A percentile compares a stretch with the other conserved stretches of the same genome.
phyloP scores from a whole-genome alignment of 345 rosid species.

The Lepidium sativum region DNA sequence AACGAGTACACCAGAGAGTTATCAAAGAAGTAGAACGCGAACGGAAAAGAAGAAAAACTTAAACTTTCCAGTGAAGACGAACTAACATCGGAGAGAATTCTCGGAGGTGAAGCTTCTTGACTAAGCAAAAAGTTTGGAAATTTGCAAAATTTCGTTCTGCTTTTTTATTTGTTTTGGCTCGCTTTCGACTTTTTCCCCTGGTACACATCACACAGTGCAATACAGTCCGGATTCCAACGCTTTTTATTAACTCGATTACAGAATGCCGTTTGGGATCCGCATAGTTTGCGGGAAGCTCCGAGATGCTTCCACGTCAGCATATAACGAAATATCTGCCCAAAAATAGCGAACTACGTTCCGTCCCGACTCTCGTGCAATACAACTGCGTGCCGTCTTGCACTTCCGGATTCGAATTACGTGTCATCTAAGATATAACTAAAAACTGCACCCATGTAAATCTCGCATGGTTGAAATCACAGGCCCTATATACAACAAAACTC shows the following conservation, averaged over 20 bases:
- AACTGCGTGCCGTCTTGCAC: constrained; percentile 11
- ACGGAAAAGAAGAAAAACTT: neutral
- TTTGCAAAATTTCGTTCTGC: constrained; percentile 6
- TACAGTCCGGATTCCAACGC: constrained; percentile 23
- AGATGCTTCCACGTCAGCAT: constrained; percentile 20
- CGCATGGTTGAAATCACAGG: neutral
- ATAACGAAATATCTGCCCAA: constrained; percentile 15
- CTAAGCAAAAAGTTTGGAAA: constrained; percentile 18
- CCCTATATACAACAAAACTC: neutral
- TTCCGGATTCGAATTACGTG: neutral
- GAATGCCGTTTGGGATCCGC: constrained; percentile 19
- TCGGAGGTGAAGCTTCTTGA: constrained; percentile 1
- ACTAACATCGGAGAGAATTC: neutral
- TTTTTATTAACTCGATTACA: neutral
- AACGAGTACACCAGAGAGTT: neutral
- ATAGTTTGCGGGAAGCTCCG: constrained; percentile 26
- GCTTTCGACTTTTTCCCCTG: constrained; percentile 14
- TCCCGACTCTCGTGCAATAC: constrained; percentile 1
- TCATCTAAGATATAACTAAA: neutral
- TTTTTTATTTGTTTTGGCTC: constrained; percentile 20
- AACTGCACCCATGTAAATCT: neutral
- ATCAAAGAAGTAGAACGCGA: neutral
- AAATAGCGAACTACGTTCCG: constrained; percentile 16
- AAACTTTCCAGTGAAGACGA: constrained; percentile 3
- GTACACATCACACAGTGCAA: constrained; percentile 10